Base-by-base conservation (phyloP, 2,329 filamentous ascomycete species). In the Lecanicillium sp. region DNA sequence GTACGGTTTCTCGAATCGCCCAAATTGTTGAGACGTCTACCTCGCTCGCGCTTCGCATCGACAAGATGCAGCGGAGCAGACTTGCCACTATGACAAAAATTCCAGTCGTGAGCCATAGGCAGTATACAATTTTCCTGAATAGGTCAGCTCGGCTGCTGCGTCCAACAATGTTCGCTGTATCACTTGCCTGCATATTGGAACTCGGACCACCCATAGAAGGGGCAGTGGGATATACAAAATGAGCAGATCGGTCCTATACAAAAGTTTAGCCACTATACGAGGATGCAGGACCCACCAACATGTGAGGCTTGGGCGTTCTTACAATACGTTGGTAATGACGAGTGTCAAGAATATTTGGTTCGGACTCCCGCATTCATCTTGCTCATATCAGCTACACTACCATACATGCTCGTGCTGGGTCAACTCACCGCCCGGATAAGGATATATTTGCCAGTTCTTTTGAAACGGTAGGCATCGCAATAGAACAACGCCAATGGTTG, bases 391-490 rank as follows among this genome's bases (percentile, higher is more conserved):
- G 29, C 7, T 14, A n/a, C 17, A 5, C 22, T 25, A 7, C 11
- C 11, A 25, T 25, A 25, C n/a, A 5, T 33, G n/a, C n/a, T n/a
- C n/a, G n/a, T n/a, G n/a, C n/a, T n/a, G n/a, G n/a, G n/a, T n/a
- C 22, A 19, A 8, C 33, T 8, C 33, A 50, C 49, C 46, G 27
- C 50, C 49, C 2, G 49, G 49, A 34, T 51, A 50, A 11, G 49
- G 50, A 29, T 47, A 49, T 11, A 52, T 36, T 27, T 52, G 49
- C 50, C 50, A 52, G n/a, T 52, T 51, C 7, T 44, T 44, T n/a
- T 44, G 40, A 12, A 52, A 43, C 3, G 49, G 50, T 34, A 47
- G 39, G 20, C 50, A 52, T 5, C 44, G 42, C 10, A 46, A 37
- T 11, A 51, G 29, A 6, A 52, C 41, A 3, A 52, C 50, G 5